These are phyloP conservation scores for Flammula alnicola DNA, from an alignment of 1,284 basidiomycete genomes.

Conservation along the genomic window DNA sequence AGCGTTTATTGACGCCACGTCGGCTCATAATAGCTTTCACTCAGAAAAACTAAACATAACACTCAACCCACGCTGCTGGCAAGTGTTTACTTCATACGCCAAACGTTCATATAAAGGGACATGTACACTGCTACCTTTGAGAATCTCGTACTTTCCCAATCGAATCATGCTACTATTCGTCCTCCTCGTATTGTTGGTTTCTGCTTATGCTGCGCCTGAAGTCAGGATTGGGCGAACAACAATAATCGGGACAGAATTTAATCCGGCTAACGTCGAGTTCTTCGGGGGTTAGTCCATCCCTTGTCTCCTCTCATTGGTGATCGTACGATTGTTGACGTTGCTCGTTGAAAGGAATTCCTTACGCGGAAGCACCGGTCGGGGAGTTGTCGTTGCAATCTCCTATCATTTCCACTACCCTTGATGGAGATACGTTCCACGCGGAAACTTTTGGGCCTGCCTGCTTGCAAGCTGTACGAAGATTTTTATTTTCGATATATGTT, in stretches of 20 bases:
- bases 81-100: too few relatives aligned
- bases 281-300: background rate
- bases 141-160: too few relatives aligned
- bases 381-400: constrained; percentile 8
- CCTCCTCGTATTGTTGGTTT: too few relatives aligned
- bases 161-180: too few relatives aligned
- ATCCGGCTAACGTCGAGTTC: background rate
- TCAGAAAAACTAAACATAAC: too few relatives aligned
- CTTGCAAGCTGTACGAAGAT: constrained; percentile 4
- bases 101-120: too few relatives aligned
- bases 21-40: too few relatives aligned
- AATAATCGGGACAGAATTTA: background rate
- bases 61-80: too few relatives aligned
- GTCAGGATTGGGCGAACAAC: background rate
- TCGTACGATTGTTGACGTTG: background rate
- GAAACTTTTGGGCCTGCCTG: constrained; percentile 5
- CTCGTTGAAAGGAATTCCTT: constrained; percentile 16
- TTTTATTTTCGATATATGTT: background rate
- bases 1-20: too few relatives aligned
- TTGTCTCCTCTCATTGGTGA: background rate
- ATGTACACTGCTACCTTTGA: too few relatives aligned
- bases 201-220: background rate
- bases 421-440: constrained; percentile 6
- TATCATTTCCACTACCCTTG: background rate
- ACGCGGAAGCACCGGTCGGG: constrained; percentile 11